These are phyloP conservation scores for Emergomyces pasteurianus DNA, from an alignment of 2,329 filamentous ascomycete genomes.

Conservation along the genomic window DNA sequence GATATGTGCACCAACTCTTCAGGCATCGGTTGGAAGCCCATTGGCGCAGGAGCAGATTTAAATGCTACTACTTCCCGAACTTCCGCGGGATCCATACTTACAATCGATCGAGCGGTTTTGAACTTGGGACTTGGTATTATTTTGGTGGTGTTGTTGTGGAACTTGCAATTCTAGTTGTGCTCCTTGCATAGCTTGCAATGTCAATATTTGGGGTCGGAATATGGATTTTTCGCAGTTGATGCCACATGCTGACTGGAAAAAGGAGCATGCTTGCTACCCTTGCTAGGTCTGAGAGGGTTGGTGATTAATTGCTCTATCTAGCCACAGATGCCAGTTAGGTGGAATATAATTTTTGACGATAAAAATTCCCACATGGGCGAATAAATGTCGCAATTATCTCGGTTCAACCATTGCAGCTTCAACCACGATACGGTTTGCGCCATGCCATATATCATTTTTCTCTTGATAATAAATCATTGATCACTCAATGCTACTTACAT, in stretches of 20 bases:
- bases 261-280: neutral
- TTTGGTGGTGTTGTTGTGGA: neutral
- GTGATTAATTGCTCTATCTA: neutral
- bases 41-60: conserved; percentile 4
- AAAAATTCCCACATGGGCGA: too few species aligned
- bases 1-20: conserved; percentile 30
- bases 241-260: neutral
- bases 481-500: neutral
- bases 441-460: neutral
- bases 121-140: neutral
- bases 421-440: neutral
- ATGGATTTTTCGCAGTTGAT: neutral
- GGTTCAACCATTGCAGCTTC: neutral
- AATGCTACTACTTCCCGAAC: neutral
- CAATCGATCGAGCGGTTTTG: neutral
- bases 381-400: too few species aligned
- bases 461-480: neutral
- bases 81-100: neutral
- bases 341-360: too few species aligned
- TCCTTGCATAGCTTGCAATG: neutral
- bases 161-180: neutral
- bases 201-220: neutral
- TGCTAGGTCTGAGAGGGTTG: neutral
- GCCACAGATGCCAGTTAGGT: too few species aligned
- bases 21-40: conserved; percentile 22